Evolutionary conservation across 371 early-diverging fungal genomes (phyloP), one percentile per base, ranked within the genome.

Genomic region (Actinomucor elegans): DNA sequence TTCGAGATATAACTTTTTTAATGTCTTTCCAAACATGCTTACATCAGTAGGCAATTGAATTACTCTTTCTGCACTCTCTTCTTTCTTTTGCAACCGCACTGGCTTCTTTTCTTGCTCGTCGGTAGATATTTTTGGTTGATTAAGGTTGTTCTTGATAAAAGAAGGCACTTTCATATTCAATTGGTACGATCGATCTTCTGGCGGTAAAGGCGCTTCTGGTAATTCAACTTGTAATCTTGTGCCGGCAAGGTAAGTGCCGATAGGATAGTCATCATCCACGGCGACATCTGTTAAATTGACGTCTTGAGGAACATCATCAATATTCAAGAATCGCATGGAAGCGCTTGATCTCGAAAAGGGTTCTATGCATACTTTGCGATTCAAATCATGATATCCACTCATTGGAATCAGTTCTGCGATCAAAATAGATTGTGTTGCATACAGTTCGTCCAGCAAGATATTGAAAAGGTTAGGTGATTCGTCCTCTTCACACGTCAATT

Each of bases 361-460:
- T 10, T 45, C 45, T 11, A 57, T 57, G 5, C 38, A 45, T 12
- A 57, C 45, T 20, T 38, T 35, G 9, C 21, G 23, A 1, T 14
- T 17, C 18, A 23, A 2, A 8, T 50, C 33, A 14, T 49, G 33
- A 23, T 24, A 37, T 14, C 45, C 53, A 1, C 17, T 46, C 5
- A 51, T 21, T 5, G 52, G 52, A 14, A 59, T 24, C 17, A 48
- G 17, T 32, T 59, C 48, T 36, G 53, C 59, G 29, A 59, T 59
- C 12, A 47, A 24, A 1, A 59, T 36, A 0, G 40, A 34, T 10
- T 48, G 48, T 9, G 24, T 48, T 2, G 40, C 11, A 31, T 18
- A 48, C 3, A 52, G 17, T 28, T 42, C 34, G 18, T 46, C 48
- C 1, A 59, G 18, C 3, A 38, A 8, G 9, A 37, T 20, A 34